Evolutionary conservation across 140 eudicot species (phyloP).

Genomic region (Ambrosia hybrid): DNA sequence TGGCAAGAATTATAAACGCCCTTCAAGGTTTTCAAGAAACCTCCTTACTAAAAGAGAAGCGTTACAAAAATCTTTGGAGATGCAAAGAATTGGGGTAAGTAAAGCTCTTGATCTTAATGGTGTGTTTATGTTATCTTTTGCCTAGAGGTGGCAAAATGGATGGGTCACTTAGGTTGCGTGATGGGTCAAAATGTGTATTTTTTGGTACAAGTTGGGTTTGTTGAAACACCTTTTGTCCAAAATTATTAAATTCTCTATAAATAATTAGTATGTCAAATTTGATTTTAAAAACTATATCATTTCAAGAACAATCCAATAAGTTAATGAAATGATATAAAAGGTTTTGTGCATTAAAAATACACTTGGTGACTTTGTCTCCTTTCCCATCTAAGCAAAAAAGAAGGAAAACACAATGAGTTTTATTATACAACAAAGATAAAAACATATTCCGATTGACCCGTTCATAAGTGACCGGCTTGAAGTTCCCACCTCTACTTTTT

Average conservation of each 20-base stretch:
- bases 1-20: constrained; percentile 93
- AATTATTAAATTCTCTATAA: too few species aligned
- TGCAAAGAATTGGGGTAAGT: constrained; percentile 97
- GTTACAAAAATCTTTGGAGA: constrained; percentile 68
- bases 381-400: too few species aligned
- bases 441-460: background rate
- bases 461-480: background rate
- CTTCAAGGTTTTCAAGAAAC: constrained; percentile 45
- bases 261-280: background rate
- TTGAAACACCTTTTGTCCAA: too few species aligned
- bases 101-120: constrained; percentile 7
- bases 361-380: too few species aligned
- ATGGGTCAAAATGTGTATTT: constrained; percentile 1
- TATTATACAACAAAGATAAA: too few species aligned
- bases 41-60: constrained; percentile 80
- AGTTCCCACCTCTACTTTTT: too few species aligned
- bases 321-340: too few species aligned
- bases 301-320: too few species aligned
- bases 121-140: background rate
- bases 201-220: background rate
- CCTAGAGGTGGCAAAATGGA: background rate
- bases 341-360: background rate
- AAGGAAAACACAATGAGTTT: too few species aligned
- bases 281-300: background rate
- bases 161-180: background rate